Conservation (phyloP, 306 rosid genomes). For the Boehmeria nivea region DNA sequence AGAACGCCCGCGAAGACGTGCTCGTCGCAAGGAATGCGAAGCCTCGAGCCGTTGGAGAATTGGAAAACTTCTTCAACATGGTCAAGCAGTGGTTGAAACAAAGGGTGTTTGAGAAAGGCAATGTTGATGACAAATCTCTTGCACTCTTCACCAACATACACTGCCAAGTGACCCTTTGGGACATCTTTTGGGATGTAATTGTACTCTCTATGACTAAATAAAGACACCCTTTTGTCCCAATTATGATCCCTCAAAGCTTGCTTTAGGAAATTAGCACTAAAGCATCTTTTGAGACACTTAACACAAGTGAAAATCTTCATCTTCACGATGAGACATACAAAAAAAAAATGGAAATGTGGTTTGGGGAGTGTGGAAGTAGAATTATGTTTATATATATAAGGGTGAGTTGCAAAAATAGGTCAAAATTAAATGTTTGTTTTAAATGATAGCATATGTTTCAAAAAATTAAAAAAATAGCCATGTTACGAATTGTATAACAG, state of each 20-base stretch:
- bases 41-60: slow-evolving; percentile 40
- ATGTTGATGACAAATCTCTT: slow-evolving; percentile 60
- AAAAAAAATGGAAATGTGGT: too few relatives aligned
- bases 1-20: slow-evolving; percentile 41
- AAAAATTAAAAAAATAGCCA: too few relatives aligned
- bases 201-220: slow-evolving; percentile 2
- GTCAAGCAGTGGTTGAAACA: slow-evolving; percentile 45
- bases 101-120: slow-evolving; percentile 43
- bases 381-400: too few relatives aligned
- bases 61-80: slow-evolving; percentile 61
- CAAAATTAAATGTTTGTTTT: too few relatives aligned
- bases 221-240: slow-evolving; percentile 11
- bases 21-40: slow-evolving; percentile 59
- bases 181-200: slow-evolving; percentile 50
- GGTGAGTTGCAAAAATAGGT: too few relatives aligned
- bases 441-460: too few relatives aligned
- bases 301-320: too few relatives aligned
- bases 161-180: slow-evolving; percentile 62
- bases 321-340: neutral
- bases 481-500: too few relatives aligned
- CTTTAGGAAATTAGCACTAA: slow-evolving; percentile 7
- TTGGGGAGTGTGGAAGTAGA: too few relatives aligned
- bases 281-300: slow-evolving; percentile 15
- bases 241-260: slow-evolving; percentile 13
- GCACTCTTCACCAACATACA: slow-evolving; percentile 61